A percentile compares a stretch with the other conserved stretches of the same genome.
phyloP scores from a whole-genome alignment of 495 filamentous ascomycete genomes.

The Xanthoparmelia taractica region DNA sequence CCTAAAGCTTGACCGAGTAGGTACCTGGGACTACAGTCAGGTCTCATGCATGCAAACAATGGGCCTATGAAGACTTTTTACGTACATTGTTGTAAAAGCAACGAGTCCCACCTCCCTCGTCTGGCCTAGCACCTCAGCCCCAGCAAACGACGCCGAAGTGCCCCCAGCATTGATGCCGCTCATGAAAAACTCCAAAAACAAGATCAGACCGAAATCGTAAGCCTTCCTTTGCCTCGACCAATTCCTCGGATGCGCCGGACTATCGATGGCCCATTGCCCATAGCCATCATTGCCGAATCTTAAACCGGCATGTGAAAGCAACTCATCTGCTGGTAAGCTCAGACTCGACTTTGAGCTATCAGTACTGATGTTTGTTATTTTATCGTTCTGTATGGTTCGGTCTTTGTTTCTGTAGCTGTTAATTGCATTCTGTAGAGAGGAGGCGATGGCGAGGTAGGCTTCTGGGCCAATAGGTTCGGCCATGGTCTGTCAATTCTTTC shows the following conservation, averaged over 20 bases:
- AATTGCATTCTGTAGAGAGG: neutral
- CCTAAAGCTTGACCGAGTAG: conserved; percentile 33
- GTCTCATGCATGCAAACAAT: neutral
- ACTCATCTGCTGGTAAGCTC: conserved; percentile 4
- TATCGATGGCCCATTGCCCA: conserved; percentile 34
- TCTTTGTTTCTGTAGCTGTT: conserved; percentile 6
- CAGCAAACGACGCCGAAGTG: conserved; percentile 4
- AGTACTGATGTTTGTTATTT: neutral
- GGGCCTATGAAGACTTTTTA: too few relatives aligned
- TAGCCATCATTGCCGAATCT: conserved; percentile 19
- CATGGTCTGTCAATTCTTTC: neutral
- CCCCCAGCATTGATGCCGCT: conserved; percentile 11
- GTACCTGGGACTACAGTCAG: conserved; percentile 20
- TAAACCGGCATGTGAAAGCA: conserved; percentile 2
- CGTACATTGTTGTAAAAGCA: conserved; percentile 22
- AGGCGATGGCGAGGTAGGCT: conserved; percentile 10
- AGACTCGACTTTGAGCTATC: conserved; percentile 5
- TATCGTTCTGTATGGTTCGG: neutral
- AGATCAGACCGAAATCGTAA: conserved; percentile 34
- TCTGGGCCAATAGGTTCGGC: conserved; percentile 13
- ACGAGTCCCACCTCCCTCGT: conserved; percentile 4
- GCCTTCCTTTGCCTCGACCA: conserved; percentile 34
- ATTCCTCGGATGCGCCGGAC: conserved; percentile 37
- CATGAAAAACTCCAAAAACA: conserved; percentile 39
- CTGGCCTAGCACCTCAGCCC: neutral